phyloP scores from a whole-genome alignment of 1,284 basidiomycete genomes.

The Meira miltonrushii region DNA sequence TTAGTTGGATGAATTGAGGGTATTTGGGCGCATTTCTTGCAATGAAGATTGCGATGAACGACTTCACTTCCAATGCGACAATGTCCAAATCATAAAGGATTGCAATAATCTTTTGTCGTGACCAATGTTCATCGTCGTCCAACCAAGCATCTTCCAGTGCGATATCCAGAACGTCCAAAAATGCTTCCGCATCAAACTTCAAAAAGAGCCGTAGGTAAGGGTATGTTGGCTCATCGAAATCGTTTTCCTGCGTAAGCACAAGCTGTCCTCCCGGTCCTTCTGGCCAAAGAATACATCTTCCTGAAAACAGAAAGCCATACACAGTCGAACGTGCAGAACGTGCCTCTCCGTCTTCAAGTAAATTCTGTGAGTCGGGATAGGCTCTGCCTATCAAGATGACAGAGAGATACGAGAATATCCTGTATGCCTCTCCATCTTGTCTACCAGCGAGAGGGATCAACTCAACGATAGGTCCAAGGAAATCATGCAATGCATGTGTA shows the following conservation, averaged over 20 bases:
- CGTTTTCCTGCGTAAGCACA: conserved; percentile 58
- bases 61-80: conserved; percentile 42
- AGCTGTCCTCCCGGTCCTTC: conserved; percentile 65
- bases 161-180: conserved; percentile 86
- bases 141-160: conserved; percentile 90
- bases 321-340: conserved; percentile 60
- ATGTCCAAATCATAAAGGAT: conserved; percentile 70
- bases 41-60: conserved; percentile 89
- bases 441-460: conserved; percentile 71
- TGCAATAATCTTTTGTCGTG: conserved; percentile 75
- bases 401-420: conserved; percentile 86
- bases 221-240: conserved; percentile 56
- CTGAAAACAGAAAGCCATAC: conserved; percentile 70
- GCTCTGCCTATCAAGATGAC: conserved; percentile 75
- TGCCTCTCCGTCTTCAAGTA: conserved; percentile 55
- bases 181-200: conserved; percentile 85
- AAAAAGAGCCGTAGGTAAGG: conserved; percentile 82
- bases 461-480: conserved; percentile 80
- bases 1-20: conserved; percentile 74
- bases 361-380: conserved; percentile 74
- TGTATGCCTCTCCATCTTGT: conserved; percentile 67
- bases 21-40: conserved; percentile 96
- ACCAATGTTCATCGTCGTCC: conserved; percentile 66
- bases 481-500: conserved; percentile 80
- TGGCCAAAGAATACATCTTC: conserved; percentile 74